Base-by-base conservation (phyloP, 176 grass and related monocot genomes). In the Cenchrus americanus region DNA sequence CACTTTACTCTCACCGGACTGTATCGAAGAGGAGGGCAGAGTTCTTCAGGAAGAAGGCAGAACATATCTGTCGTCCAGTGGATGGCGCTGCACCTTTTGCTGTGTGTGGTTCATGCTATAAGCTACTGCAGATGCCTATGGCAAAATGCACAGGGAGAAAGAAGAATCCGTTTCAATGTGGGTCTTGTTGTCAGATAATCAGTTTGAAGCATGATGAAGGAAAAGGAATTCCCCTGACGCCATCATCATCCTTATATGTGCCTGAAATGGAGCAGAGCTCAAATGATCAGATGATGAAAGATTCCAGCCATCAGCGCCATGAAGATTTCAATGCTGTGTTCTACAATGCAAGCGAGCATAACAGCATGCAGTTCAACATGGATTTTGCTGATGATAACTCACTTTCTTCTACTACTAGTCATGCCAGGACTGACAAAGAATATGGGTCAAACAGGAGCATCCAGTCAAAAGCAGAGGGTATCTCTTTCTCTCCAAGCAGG, bases 71-170 rank as follows among this genome's bases (percentile, higher is more conserved):
- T 71, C 85, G 78, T 37, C 90, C 96, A 61, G 83, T 94, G 50
- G 80, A 87, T 67, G 96, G 96, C 5, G 96, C 96, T 6, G 88
- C 91, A 53, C 96, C 96, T 19, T 98, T 96, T 71, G 49, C 88
- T 19, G 62, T 95, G 26, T 98, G 96, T 80, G 81, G 76, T 78
- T 83, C 69, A 75, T 98, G 96, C 88, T 96, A 90, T 63, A 80
- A 91, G 26, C 85, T 98, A 27, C 58, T 98, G 91, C 89, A 88
- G 83, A 32, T 98, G 70, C 93, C 96, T 54, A 85, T 87, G 53
- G 84, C 68, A 53, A 88, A 85, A 81, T 89, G 68, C 71, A 79
- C 76, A 75, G 66, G 85, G 27, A 82, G 78, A 85, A 90, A 84
- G 71, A 53, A 69, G 18, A 83, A 83, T 50, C 65, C 78, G 71